Base-by-base conservation (phyloP, 108 stramenopile species). In the Cyclotella choctawhatcheeana region DNA sequence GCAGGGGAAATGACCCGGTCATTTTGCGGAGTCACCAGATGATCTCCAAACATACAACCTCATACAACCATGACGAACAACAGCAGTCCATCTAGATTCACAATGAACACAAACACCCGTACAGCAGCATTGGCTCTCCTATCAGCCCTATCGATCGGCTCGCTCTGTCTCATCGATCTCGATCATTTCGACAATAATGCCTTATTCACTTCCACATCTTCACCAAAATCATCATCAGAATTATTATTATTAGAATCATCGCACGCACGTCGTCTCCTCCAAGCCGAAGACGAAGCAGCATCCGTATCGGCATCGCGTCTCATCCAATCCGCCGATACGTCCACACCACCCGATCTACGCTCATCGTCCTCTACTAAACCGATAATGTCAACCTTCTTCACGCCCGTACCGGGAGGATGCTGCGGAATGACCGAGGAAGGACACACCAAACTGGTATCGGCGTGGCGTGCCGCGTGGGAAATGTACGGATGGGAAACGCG, bases 401-500 rank as follows among this genome's bases (percentile, higher is more conserved):
- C 58, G 35, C 37, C 58, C 3, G 58, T 59, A 10, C 5, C 25
- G 6, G 69, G 69, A 30, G 69, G 69, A 47, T 70, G 69, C 43
- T 70, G 69, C 44, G 69, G 69, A 5, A 70, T 70, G 69, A 59
- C 58, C 17, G 32, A 70, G 45, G 58, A 70, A 32, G 58, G 58
- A 2, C 69, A 70, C n/a, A 26, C 5, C 27, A 43, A 70, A 35
- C 66, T 67, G 1, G 52, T 67, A 16, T 27, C 26, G 5, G 66
- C 66, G 2, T 67, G 66, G 66, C 26, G 47, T 27, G n/a, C 22
- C 7, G 50, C 66, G 3, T 67, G 66, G 66, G 27, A 52, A 34
- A 10, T 45, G 2, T 40, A 54, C 22, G 66, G 66, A 53, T 67
- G 66, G 66, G 51, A 67, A n/a, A 56, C 54, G 16, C 54, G 26